Percentiles rank a stretch among this genome's conserved stretches.
phyloP scores from a whole-genome alignment of 805 yeast species.

The Schwanniomyces vanrijiae region DNA sequence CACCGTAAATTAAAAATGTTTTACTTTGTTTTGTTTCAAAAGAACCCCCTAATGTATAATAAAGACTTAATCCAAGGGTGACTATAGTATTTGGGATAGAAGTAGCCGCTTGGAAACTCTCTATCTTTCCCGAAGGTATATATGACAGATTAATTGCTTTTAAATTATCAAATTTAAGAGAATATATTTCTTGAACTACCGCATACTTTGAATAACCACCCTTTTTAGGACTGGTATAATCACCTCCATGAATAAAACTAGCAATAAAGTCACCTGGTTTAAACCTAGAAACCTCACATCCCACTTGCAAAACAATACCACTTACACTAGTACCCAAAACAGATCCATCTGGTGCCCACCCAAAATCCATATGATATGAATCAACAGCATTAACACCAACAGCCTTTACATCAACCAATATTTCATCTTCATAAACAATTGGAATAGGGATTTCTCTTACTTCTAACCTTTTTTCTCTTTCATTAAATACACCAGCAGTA shows the following conservation, averaged over 20 bases:
- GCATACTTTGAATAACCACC: slow-evolving; percentile 2
- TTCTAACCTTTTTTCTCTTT: not conserved
- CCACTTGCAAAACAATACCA: slow-evolving; percentile 3
- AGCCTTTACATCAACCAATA: slow-evolving; percentile 2
- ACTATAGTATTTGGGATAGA: not conserved
- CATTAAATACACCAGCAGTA: slow-evolving; percentile 3
- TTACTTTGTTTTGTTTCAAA: slow-evolving; percentile 1
- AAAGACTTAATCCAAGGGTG: slow-evolving; percentile 1
- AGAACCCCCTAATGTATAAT: not conserved
- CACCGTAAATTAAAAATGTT: slow-evolving; percentile 4
- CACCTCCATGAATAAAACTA: slow-evolving; percentile 5
- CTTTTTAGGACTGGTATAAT: not conserved
- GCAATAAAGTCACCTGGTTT: slow-evolving; percentile 2
- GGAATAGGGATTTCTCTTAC: slow-evolving; percentile 2
- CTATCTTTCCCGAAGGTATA: not conserved
- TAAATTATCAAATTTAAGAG: not conserved
- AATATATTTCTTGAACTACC: slow-evolving; percentile 4
- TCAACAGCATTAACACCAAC: not conserved
- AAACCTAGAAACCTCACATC: slow-evolving; percentile 1
- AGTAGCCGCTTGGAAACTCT: slow-evolving; percentile 1
- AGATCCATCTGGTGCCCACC: slow-evolving; percentile 3
- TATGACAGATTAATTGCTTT: not conserved
- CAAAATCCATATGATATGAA: slow-evolving; percentile 3
- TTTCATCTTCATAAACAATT: slow-evolving; percentile 1
- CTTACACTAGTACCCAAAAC: slow-evolving; percentile 2